phyloP scores from a whole-genome alignment of 345 rosid genomes.

The Eucalyptus sideroxylon region DNA sequence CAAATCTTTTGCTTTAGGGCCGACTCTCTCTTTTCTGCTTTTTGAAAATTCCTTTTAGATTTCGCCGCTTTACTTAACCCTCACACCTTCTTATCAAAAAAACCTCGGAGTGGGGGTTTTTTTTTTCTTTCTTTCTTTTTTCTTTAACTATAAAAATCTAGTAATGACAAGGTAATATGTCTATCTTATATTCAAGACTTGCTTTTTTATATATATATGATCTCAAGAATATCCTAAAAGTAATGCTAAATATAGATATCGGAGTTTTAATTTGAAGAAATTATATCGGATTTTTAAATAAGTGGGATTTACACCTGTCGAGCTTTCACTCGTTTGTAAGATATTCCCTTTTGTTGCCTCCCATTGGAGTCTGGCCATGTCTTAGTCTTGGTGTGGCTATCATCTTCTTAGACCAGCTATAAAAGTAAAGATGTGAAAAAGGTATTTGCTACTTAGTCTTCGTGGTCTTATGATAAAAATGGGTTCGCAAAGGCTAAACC shows the following conservation, averaged over 20 bases:
- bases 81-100: not conserved
- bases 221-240: not conserved
- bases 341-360: not conserved
- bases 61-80: not conserved
- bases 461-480: not conserved
- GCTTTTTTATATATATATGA: too few species aligned
- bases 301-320: too few species aligned
- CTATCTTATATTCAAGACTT: not conserved
- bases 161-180: not conserved
- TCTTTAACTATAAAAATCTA: not conserved
- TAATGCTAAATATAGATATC: not conserved
- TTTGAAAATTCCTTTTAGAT: not conserved
- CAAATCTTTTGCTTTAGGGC: not conserved
- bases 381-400: not conserved
- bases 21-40: not conserved
- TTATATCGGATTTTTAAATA: not conserved
- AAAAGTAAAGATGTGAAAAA: accelerated
- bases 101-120: not conserved
- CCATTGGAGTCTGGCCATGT: accelerated
- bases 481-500: not conserved
- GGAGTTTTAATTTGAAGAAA: not conserved
- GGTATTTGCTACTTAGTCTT: not conserved
- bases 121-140: not conserved
- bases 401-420: accelerated
- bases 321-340: too few species aligned